Conservation (phyloP, 768 basidiomycete genomes). For the Boletales sp. region DNA sequence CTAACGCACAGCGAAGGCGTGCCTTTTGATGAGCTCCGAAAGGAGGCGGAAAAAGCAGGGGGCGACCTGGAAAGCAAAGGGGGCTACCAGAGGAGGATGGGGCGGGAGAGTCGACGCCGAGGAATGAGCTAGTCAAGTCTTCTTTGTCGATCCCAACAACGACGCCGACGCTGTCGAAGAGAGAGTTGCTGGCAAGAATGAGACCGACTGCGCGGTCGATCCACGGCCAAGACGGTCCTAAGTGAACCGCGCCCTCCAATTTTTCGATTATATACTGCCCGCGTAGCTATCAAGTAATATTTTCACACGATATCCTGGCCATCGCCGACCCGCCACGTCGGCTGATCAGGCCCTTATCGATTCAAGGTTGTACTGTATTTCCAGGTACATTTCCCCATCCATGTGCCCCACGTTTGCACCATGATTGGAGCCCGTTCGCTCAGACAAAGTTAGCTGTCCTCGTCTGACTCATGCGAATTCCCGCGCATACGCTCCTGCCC, state of each 20-base stretch:
- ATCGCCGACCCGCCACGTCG: neutral
- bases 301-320: conserved; percentile 20
- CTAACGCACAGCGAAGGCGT: conserved; percentile 93
- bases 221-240: conserved; percentile 37
- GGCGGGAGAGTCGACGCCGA: conserved; percentile 15
- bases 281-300: conserved; percentile 21
- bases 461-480: conserved; percentile 7
- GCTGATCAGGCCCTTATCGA: conserved; percentile 13
- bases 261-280: conserved; percentile 26
- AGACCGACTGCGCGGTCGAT: conserved; percentile 48
- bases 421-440: conserved; percentile 7
- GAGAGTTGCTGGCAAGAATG: conserved; percentile 33
- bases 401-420: conserved; percentile 3
- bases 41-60: conserved; percentile 23
- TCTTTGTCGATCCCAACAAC: conserved; percentile 37
- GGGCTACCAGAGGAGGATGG: conserved; percentile 6
- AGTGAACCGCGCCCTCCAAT: conserved; percentile 3
- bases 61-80: conserved; percentile 19
- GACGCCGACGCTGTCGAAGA: conserved; percentile 41
- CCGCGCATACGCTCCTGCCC: no score
- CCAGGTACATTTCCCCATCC: neutral
- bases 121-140: conserved; percentile 29
- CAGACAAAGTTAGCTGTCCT: conserved; percentile 6
- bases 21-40: conserved; percentile 63
- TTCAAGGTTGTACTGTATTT: conserved; percentile 4